A percentile compares a stretch with the other conserved stretches of the same genome.
Evolutionary conservation across 1,139 yeast genomes (phyloP).

Genomic region (Saccharomycopsis hybrid): DNA sequence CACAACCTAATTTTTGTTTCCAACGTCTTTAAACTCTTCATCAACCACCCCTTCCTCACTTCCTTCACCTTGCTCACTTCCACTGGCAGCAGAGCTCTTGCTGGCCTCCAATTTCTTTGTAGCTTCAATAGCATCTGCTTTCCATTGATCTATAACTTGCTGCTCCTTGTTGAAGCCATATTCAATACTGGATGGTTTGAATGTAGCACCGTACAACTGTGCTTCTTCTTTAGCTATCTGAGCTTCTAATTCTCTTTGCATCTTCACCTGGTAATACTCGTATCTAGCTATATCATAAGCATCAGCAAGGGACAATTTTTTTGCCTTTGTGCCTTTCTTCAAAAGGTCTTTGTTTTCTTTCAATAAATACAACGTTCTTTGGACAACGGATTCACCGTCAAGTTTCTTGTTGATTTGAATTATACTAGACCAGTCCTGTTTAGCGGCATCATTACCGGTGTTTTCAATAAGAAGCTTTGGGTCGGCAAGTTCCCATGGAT

Average conservation of each 20-base stretch:
- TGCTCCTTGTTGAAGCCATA: slow-evolving; percentile 71
- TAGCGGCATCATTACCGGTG: slow-evolving; percentile 45
- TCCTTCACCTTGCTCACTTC: neutral
- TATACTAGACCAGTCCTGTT: slow-evolving; percentile 71
- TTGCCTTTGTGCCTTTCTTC: slow-evolving; percentile 6
- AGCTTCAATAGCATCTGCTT: slow-evolving; percentile 54
- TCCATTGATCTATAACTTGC: slow-evolving; percentile 66
- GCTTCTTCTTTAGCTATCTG: slow-evolving; percentile 81
- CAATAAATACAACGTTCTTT: slow-evolving; percentile 72
- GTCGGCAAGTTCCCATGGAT: slow-evolving; percentile 96
- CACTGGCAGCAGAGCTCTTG: neutral
- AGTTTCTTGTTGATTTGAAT: slow-evolving; percentile 66
- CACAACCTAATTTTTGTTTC: neutral
- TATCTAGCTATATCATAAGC: slow-evolving; percentile 84
- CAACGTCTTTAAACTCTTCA: neutral
- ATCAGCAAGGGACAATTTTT: slow-evolving; percentile 41
- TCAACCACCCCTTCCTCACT: slow-evolving; percentile 1
- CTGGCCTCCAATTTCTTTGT: slow-evolving; percentile 41
- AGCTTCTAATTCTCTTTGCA: slow-evolving; percentile 72
- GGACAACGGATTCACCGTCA: slow-evolving; percentile 93
- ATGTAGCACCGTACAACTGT: slow-evolving; percentile 76
- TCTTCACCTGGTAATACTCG: slow-evolving; percentile 81
- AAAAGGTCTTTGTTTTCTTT: slow-evolving; percentile 29
- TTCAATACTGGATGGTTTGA: slow-evolving; percentile 53
- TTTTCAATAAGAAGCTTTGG: slow-evolving; percentile 85